Percentiles rank a stretch among this genome's conserved stretches.
These are phyloP conservation scores for Sarocladium strictum DNA, from an alignment of 2,329 filamentous ascomycete genomes.

Conservation along the genomic window DNA sequence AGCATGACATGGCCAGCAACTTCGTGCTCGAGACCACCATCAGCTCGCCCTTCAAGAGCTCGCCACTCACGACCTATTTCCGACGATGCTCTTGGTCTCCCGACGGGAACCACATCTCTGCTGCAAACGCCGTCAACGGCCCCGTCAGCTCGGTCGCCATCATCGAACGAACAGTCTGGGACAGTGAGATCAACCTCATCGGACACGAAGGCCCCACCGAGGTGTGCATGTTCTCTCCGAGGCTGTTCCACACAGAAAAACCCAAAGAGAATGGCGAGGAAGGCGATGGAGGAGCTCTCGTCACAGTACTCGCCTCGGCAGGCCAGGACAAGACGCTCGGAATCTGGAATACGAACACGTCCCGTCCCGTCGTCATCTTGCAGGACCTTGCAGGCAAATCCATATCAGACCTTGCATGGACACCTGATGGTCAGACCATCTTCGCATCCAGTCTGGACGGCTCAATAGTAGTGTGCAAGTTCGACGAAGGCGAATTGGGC, in stretches of 20 bases:
- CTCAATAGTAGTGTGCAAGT: slow-evolving; percentile 73
- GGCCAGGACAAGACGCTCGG: slow-evolving; percentile 95
- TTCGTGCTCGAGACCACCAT: slow-evolving; percentile 95
- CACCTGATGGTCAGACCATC: slow-evolving; percentile 80
- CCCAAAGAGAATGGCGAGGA: slow-evolving; percentile 49
- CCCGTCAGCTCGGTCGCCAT: slow-evolving; percentile 97
- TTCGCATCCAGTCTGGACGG: slow-evolving; percentile 88
- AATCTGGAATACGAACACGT: slow-evolving; percentile 96
- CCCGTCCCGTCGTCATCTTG: slow-evolving; percentile 80
- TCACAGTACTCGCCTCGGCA: slow-evolving; percentile 93
- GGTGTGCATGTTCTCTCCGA: slow-evolving; percentile 93
- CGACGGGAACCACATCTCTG: slow-evolving; percentile 93
- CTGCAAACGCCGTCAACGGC: slow-evolving; percentile 93
- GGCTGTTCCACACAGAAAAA: slow-evolving; percentile 73
- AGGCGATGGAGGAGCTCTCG: slow-evolving; percentile 41
- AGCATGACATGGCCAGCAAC: slow-evolving; percentile 94
- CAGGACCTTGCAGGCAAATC: slow-evolving; percentile 87
- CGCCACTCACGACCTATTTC: slow-evolving; percentile 94
- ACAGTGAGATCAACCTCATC: slow-evolving; percentile 94
- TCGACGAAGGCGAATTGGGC: slow-evolving; percentile 81
- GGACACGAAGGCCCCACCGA: slow-evolving; percentile 96
- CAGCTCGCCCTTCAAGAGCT: slow-evolving; percentile 77
- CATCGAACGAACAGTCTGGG: slow-evolving; percentile 86
- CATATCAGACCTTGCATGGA: slow-evolving; percentile 91
- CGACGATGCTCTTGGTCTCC: slow-evolving; percentile 95